phyloP scores from a whole-genome alignment of 352 stramenopile species.

The Halophytophthora polymorphica region DNA sequence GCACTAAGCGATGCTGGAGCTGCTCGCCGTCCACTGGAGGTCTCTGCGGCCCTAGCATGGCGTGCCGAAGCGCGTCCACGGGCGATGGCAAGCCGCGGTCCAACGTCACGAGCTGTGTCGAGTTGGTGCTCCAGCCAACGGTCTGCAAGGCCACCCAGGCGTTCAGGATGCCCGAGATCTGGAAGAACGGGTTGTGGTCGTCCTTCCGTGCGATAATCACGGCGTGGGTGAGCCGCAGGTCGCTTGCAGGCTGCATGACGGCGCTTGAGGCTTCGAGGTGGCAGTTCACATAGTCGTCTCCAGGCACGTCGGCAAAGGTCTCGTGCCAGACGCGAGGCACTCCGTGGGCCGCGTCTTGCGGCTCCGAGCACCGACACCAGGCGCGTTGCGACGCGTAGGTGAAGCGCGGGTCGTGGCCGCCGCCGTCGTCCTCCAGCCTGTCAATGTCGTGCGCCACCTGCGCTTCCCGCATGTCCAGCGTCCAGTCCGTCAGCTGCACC shows the following conservation, averaged over 20 bases:
- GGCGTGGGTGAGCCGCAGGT: slow-evolving; percentile 12
- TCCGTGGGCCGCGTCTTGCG: slow-evolving; percentile 5
- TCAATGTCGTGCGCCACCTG: slow-evolving; percentile 21
- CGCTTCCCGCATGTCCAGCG: slow-evolving; percentile 16
- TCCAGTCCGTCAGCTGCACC: slow-evolving; percentile 19
- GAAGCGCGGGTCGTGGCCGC: slow-evolving; percentile 29
- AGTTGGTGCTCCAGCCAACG: slow-evolving; percentile 27
- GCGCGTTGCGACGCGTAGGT: slow-evolving; percentile 22
- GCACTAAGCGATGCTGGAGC: slow-evolving; percentile 27
- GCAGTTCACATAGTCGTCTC: slow-evolving; percentile 8
- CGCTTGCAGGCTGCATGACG: not conserved
- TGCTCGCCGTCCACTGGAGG: slow-evolving; percentile 26
- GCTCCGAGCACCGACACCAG: slow-evolving; percentile 27
- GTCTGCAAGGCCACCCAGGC: slow-evolving; percentile 36
- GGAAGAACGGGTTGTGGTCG: slow-evolving; percentile 60
- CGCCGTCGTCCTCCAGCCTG: slow-evolving; percentile 25
- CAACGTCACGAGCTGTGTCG: slow-evolving; percentile 41
- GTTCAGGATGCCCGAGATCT: slow-evolving; percentile 39
- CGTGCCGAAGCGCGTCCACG: slow-evolving; percentile 44
- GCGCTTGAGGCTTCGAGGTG: slow-evolving; percentile 20
- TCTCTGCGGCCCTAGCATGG: slow-evolving; percentile 25
- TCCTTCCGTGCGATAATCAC: slow-evolving; percentile 40
- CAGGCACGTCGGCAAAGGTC: slow-evolving; percentile 4
- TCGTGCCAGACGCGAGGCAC: slow-evolving; percentile 10
- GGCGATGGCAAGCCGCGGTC: slow-evolving; percentile 40